Base-by-base conservation (phyloP, 2,329 filamentous ascomycete genomes). In the Ceratocystis huliohia region DNA sequence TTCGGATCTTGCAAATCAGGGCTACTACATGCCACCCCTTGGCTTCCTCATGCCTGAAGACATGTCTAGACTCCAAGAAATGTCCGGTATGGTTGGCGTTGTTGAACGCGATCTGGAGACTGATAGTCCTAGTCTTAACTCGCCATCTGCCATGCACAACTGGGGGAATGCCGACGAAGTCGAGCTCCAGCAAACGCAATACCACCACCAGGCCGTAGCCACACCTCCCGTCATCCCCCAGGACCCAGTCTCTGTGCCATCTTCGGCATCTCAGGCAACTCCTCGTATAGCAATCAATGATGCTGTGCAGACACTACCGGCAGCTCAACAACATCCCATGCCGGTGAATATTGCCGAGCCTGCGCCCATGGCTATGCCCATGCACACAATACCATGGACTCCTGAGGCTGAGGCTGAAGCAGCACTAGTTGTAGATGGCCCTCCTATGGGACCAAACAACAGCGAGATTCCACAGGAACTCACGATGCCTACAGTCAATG, bases 381-480 rank as follows among this genome's bases (percentile, higher is more conserved):
- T 63, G 41, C 61, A 63, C 30, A 46, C 59, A 6, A 66, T 63
- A 41, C 30, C 33, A 8, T 68, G 66, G 66, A 45, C 66, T 15
- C 66, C 66, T 0, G 66, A 68, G 33, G 64, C 66, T 41, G 66
- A 48, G 10, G 66, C 66, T 22, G 66, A 68, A 46, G 66, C 66
- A 13, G 66, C 66, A 17, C 64, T 68, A 20, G 66, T 68, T 28
- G 64, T 68, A 22, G 66, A 68, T 46, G 66, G 66, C 17, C 57
- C 61, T 2, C 57, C 66, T n/a, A 68, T 61, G 63, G 66, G 66
- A 4, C 66, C 66, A 8, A 68, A 68, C n/a, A 68, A 68, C 37
- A 46, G 66, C 3, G 66, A 68, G 20, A 68, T 68, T 41, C 66
- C 66, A 15, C 44, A 63, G 6, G 66, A 68, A 28, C 50, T 68